Percentiles rank a stretch among this genome's conserved stretches.
Conservation (phyloP, 768 basidiomycete species). For the Lepiota brunneoincarnata region DNA sequence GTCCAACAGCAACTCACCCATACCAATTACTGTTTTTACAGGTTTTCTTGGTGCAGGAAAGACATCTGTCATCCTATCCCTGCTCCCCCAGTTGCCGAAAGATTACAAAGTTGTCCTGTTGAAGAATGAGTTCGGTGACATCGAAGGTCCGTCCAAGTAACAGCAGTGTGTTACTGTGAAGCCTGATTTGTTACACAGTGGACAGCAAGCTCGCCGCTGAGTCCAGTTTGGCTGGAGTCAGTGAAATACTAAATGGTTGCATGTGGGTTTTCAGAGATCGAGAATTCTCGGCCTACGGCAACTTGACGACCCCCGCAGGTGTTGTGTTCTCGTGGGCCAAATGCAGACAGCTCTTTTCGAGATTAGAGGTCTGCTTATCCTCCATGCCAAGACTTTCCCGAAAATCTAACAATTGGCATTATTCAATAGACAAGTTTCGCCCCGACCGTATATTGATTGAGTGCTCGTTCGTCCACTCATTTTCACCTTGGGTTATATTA, state of each 20-base stretch:
- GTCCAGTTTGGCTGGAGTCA: conserved; percentile 81
- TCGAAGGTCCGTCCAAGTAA: conserved; percentile 59
- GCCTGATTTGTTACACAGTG: conserved; percentile 40
- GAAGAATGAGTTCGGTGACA: conserved; percentile 96
- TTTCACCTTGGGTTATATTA: not conserved
- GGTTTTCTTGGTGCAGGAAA: conserved; percentile 87
- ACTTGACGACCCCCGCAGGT: conserved; percentile 42
- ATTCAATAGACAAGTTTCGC: conserved; percentile 63
- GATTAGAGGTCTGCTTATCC: conserved; percentile 60
- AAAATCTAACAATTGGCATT: not conserved
- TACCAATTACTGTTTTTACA: conserved; percentile 94
- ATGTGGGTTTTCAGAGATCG: conserved; percentile 51
- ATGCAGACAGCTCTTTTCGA: conserved; percentile 90
- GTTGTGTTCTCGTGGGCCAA: conserved; percentile 91
- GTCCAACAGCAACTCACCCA: conserved; percentile 27
- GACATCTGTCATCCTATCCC: conserved; percentile 77
- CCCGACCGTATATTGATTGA: conserved; percentile 95
- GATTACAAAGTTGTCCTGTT: conserved; percentile 88
- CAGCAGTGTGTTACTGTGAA: not conserved
- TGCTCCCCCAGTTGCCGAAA: conserved; percentile 77
- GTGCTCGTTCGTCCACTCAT: conserved; percentile 65
- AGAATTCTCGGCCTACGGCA: not conserved
- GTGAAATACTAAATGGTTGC: conserved; percentile 95
- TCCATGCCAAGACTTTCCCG: not conserved
- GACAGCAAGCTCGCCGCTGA: conserved; percentile 89